Evolutionary conservation across 2,329 filamentous ascomycete species (phyloP).

Genomic region (Colletotrichum acutatum): DNA sequence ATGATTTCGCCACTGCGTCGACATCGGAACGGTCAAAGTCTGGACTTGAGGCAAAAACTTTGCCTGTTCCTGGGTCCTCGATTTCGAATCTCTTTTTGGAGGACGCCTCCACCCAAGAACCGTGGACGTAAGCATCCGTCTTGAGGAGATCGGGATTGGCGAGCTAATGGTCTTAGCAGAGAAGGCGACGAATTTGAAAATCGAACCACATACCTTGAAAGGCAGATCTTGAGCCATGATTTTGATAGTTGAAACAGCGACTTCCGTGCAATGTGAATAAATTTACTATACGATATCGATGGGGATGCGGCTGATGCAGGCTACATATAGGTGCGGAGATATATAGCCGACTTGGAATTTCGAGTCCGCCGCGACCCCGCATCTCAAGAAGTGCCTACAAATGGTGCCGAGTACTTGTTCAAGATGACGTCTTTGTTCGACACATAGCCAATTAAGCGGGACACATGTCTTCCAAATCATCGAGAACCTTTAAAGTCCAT

Average conservation of each 20-base stretch:
- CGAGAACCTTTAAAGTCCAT: background rate
- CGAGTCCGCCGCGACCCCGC: background rate
- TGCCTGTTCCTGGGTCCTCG: constrained; percentile 62
- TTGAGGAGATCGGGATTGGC: constrained; percentile 58
- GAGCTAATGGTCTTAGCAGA: constrained; percentile 44
- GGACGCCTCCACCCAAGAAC: constrained; percentile 56
- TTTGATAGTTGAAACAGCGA: too few species aligned
- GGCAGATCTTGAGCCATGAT: background rate
- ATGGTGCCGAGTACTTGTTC: background rate
- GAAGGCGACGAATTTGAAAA: accelerated
- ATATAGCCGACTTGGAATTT: background rate
- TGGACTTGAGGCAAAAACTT: constrained; percentile 60
- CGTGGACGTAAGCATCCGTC: constrained; percentile 61
- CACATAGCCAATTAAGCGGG: background rate
- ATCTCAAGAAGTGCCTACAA: background rate
- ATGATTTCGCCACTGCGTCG: constrained; percentile 48
- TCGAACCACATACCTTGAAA: background rate
- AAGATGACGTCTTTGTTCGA: background rate
- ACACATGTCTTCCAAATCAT: background rate
- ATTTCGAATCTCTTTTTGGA: constrained; percentile 63
- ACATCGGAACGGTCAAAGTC: constrained; percentile 54
- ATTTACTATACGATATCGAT: background rate
- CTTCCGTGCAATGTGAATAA: background rate
- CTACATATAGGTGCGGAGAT: background rate
- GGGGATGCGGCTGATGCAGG: background rate